Evolutionary conservation across 805 yeast genomes (phyloP).

Genomic region (Cephaloascus albidus): DNA sequence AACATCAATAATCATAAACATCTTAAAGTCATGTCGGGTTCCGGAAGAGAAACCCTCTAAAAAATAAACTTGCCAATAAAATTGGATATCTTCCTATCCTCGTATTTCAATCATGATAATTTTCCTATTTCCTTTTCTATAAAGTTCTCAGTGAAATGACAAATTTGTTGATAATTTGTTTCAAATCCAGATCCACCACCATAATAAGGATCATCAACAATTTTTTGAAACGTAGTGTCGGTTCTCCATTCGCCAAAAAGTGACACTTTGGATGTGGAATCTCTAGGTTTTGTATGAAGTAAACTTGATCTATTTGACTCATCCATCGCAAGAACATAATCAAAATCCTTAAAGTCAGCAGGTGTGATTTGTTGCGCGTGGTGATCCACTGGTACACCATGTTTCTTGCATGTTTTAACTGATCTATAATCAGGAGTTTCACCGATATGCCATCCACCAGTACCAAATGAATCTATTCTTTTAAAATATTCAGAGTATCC

Average conservation of each 20-base stretch:
- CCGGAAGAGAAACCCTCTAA: no score
- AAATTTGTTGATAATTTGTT: conserved; percentile 62
- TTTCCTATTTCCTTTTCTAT: conserved; percentile 36
- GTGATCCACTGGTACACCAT: conserved; percentile 72
- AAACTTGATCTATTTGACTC: conserved; percentile 46
- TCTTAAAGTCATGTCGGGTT: no score
- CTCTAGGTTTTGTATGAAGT: conserved; percentile 42
- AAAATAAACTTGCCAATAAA: no score
- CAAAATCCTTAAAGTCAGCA: conserved; percentile 46
- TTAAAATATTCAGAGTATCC: conserved; percentile 37
- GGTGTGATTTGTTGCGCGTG: conserved; percentile 57
- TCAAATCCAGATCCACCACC: conserved; percentile 85
- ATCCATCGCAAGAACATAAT: conserved; percentile 67
- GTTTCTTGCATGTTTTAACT: conserved; percentile 51
- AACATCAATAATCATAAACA: no score
- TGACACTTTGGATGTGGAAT: conserved; percentile 36
- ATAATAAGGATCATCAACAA: conserved; percentile 88
- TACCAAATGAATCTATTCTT: conserved; percentile 79
- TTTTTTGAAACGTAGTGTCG: conserved; percentile 32
- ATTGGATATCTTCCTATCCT: no score
- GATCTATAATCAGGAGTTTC: conserved; percentile 76
- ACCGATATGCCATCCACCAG: conserved; percentile 79
- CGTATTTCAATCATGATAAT: no score
- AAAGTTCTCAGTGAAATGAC: conserved; percentile 68
- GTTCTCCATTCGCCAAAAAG: conserved; percentile 80